Base-by-base conservation (phyloP, 805 yeast species). In the Candida maesae region DNA sequence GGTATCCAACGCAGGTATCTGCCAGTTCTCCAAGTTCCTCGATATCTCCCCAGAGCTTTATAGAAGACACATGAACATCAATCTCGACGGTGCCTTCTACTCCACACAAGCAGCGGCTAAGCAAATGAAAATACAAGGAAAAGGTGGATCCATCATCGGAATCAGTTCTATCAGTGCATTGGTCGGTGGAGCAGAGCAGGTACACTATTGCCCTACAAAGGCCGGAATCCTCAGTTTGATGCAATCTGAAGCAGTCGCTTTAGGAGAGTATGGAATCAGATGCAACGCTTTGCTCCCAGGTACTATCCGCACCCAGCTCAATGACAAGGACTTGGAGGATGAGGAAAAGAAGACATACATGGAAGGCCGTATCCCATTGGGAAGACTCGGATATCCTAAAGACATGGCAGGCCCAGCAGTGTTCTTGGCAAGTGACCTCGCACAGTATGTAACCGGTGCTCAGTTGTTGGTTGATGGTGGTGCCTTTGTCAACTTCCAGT, bases 1-100 rank as follows among this genome's bases (percentile, higher is more conserved):
- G 41, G 72, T 71, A 4, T 66, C 73, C 10, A 71, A 71, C 49
- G 76, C 76, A 11, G 76, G 75, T 10, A 63, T 71, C 26, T 70
- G 74, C 48, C 58, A 64, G 33, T 65, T 70, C 44, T 51, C 60
- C 30, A 67, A 66, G 38, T 69, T 71, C 52, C 52, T 66, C 9
- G 70, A 68, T n/a, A 59, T 68, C 9, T 56, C 66, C 4, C 65
- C 68, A 17, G 71, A 63, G 25, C 52, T 60, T 6, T 65, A 62
- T 44, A 50, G 56, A 26, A 47, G 51, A 32, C 68, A 71, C 4
- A 61, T 68, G 21, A 56, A 55, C 32, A 61, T 69, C 47, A 71
- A 71, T 45, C 55, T 70, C 39, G 64, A 67, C 37, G 76, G 77
- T 19, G 64, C 67, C 17, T 71, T 61, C 46, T 70, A 60, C 45